Conservation (phyloP, 331 rosid genomes). For the Ulmus americana region DNA sequence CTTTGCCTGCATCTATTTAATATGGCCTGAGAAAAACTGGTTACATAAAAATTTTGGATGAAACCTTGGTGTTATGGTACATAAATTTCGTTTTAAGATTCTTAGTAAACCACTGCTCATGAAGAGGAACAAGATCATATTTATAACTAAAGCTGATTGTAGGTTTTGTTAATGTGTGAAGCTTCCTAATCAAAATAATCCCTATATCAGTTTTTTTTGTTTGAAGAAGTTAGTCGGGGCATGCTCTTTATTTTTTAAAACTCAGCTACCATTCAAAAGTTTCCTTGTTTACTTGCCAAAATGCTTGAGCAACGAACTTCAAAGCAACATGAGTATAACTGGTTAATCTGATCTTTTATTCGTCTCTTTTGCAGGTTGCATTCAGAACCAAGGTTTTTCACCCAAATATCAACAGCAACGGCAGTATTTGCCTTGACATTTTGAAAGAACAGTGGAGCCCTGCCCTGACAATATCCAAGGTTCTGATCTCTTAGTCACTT, state of each 20-base stretch:
- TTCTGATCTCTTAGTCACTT: conserved; percentile 26
- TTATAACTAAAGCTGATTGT: too few species aligned
- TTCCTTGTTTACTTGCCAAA: neutral
- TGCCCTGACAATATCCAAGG: conserved; percentile 78
- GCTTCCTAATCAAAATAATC: neutral
- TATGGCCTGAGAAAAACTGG: too few species aligned
- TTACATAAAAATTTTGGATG: too few species aligned
- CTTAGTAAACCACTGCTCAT: too few species aligned
- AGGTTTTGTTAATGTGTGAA: neutral
- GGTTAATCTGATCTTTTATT: conserved; percentile 7
- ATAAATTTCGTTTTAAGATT: too few species aligned
- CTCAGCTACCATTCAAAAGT: neutral
- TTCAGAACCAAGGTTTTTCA: conserved; percentile 83
- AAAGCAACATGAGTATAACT: neutral
- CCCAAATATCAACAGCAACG: conserved; percentile 90
- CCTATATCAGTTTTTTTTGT: neutral
- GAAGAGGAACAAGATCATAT: too few species aligned
- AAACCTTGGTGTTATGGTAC: too few species aligned
- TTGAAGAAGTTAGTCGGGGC: too few species aligned
- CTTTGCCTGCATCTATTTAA: too few species aligned
- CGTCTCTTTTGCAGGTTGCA: conserved; percentile 49
- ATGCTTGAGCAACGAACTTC: neutral
- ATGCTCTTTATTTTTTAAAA: too few species aligned
- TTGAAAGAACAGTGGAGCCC: conserved; percentile 88
- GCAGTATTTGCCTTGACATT: conserved; percentile 85